phyloP scores from a whole-genome alignment of 345 rosid genomes.

The Barbarea vulgaris region DNA sequence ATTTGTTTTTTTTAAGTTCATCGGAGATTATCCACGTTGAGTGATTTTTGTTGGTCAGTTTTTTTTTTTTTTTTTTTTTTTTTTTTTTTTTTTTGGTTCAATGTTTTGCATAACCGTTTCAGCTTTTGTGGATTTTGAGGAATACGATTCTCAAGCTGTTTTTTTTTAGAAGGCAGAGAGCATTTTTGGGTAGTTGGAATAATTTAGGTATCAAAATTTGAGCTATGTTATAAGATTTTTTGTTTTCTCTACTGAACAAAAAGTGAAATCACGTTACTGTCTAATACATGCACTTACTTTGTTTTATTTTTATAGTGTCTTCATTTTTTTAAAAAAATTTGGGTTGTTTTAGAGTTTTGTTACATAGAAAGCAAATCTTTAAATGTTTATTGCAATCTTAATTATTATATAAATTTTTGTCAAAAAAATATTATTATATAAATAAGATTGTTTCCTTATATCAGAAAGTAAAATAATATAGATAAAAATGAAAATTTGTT shows the following conservation, averaged over 20 bases:
- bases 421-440: no score
- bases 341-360: not conserved
- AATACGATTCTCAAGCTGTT: not conserved
- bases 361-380: no score
- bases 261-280: no score
- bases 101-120: conserved; percentile 13
- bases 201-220: not conserved
- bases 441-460: no score
- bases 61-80: not conserved
- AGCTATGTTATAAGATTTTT: no score
- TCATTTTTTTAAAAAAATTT: not conserved
- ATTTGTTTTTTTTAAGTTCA: no score
- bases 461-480: no score
- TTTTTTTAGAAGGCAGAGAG: not conserved
- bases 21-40: conserved; percentile 9
- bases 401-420: no score
- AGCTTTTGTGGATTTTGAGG: conserved; percentile 1
- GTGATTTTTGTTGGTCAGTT: conserved; percentile 1
- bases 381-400: no score
- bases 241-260: no score
- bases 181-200: not conserved
- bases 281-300: not conserved
- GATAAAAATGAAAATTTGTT: no score
- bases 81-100: not conserved
- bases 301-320: not conserved